Base-by-base conservation (phyloP, 306 rosid species). In the Dalbergia oliveri region DNA sequence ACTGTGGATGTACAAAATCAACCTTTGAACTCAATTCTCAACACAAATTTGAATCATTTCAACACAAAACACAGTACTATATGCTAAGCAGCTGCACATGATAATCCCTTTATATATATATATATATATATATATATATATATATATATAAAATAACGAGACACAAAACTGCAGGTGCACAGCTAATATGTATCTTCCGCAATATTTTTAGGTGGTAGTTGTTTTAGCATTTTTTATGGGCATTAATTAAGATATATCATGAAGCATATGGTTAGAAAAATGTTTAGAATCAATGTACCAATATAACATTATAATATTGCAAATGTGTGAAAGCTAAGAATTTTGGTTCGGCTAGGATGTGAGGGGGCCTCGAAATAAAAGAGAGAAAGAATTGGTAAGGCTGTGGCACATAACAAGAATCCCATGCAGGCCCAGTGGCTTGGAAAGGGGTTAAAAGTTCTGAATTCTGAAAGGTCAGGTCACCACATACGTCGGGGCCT, bases 401-500 rank as follows among this genome's bases (percentile, higher is more conserved):
- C 47, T 43, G 47, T 63, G 63, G 39, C 23, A 76, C n/a, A 76
- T 19, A 35, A 19, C 0, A 66, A 77, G 81, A 77, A 66, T 77
- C 81, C 74, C 57, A 66, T 77, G 81, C 73, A 76, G 56, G 51
- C 10, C 53, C 35, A 37, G 41, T 61, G 26, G 49, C 66, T 54
- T 66, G 66, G 26, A 70, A 61, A 60, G 44, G 41, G 66, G 77
- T 51, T 79, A 68, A 79, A 79, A 62, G 49, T 12, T 77, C 15
- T 53, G 75, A 56, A 51, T 58, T 77, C 15, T 53, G 75, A 56
- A 51, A 72, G 65, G 72, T 68, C 66, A 62, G 83, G 7, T 49
- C 72, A 62, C 11, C 18, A 56, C 82, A 68, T 41, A 67, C 67
- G 37, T 57, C 50, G 60, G 62, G 77, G 71, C 44, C 75, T 37